Percentiles rank a stretch among this genome's conserved stretches.
These are phyloP conservation scores for Metschnikowia arizonensis DNA, from an alignment of 805 yeast genomes.

Conservation along the genomic window DNA sequence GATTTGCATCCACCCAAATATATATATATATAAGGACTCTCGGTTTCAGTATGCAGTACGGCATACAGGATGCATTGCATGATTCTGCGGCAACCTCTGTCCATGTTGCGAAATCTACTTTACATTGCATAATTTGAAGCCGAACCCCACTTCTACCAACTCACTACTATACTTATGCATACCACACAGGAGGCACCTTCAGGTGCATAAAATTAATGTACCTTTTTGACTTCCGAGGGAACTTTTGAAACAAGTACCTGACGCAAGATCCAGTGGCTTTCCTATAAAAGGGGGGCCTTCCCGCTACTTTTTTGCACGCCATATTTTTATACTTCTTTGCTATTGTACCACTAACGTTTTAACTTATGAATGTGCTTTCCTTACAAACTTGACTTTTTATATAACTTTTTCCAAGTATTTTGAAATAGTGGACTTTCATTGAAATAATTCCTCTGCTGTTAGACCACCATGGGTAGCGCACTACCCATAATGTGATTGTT, in stretches of 20 bases:
- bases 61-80: neutral
- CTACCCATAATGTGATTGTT: too few species aligned
- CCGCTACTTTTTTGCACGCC: neutral
- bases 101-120: neutral
- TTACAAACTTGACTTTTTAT: too few species aligned
- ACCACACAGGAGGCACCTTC: neutral
- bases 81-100: neutral
- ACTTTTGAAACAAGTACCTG: neutral
- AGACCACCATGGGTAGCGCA: too few species aligned
- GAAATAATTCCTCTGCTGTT: too few species aligned
- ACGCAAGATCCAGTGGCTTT: neutral
- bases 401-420: too few species aligned
- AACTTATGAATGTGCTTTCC: too few species aligned
- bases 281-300: neutral
- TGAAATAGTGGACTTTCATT: too few species aligned
- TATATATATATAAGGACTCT: too few species aligned
- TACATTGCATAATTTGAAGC: neutral
- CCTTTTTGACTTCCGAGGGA: neutral
- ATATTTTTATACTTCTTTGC: neutral
- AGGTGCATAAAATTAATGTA: too few species aligned
- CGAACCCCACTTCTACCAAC: neutral
- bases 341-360: too few species aligned
- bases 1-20: neutral
- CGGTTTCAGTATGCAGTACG: too few species aligned
- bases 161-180: neutral